phyloP scores from a whole-genome alignment of 768 basidiomycete genomes.

The Rhodotorula toruloides region DNA sequence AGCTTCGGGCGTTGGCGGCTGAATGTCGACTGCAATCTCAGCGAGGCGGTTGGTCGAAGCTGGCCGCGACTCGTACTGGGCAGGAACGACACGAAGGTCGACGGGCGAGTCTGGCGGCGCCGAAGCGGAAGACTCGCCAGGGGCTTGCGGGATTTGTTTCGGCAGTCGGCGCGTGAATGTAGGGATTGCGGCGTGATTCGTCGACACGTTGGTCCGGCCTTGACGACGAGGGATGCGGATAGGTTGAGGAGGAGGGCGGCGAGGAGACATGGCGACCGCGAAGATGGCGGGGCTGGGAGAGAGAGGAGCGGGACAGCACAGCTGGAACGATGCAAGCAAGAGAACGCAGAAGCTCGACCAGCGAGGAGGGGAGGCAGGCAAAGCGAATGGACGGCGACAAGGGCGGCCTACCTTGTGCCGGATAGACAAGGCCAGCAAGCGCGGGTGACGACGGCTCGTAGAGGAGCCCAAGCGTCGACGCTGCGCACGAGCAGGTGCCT shows the following conservation, averaged over 20 bases:
- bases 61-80: neutral
- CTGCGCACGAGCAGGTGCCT: too few species aligned
- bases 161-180: slow-evolving; percentile 27
- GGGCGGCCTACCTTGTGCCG: too few species aligned
- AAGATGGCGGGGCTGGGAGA: too few species aligned
- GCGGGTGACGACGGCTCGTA: too few species aligned
- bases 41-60: neutral
- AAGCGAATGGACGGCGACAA: neutral
- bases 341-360: neutral
- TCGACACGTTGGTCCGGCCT: neutral
- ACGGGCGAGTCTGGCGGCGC: too few species aligned
- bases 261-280: neutral
- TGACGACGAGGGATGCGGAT: slow-evolving; percentile 1
- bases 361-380: neutral
- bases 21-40: neutral
- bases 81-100: too few species aligned
- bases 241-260: slow-evolving; percentile 21
- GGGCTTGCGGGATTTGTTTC: neutral
- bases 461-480: too few species aligned
- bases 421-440: too few species aligned
- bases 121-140: too few species aligned
- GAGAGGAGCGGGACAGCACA: neutral
- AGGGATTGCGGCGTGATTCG: neutral
- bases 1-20: neutral
- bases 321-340: neutral